Conservation (phyloP, 2,329 filamentous ascomycete genomes). For the Xylariaceae sp. region DNA sequence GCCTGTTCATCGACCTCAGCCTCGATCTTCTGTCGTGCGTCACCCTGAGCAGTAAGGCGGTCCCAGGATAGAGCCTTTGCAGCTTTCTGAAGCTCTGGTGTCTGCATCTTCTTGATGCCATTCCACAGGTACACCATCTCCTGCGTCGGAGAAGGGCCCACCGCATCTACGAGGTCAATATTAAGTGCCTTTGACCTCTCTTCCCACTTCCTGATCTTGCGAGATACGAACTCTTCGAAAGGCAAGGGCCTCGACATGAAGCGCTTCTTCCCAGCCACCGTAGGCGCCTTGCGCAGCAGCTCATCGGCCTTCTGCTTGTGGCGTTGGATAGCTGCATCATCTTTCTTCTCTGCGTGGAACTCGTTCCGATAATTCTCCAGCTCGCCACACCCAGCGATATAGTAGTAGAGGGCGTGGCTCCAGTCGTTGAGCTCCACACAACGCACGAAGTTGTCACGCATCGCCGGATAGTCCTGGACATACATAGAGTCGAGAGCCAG, state of each 20-base stretch:
- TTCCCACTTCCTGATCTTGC: slow-evolving; percentile 88
- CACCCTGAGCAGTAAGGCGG: slow-evolving; percentile 49
- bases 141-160: slow-evolving; percentile 74
- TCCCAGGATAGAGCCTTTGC: slow-evolving; percentile 60
- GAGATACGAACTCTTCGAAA: slow-evolving; percentile 78
- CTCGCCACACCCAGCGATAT: slow-evolving; percentile 74
- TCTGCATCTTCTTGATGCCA: slow-evolving; percentile 75
- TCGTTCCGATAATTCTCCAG: slow-evolving; percentile 74
- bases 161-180: slow-evolving; percentile 70
- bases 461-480: slow-evolving; percentile 69
- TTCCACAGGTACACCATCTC: slow-evolving; percentile 97
- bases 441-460: slow-evolving; percentile 68
- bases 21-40: slow-evolving; percentile 40
- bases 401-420: slow-evolving; percentile 87
- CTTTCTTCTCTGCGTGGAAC: slow-evolving; percentile 32
- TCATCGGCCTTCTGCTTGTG: slow-evolving; percentile 64
- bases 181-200: slow-evolving; percentile 63
- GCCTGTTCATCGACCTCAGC: slow-evolving; percentile 57
- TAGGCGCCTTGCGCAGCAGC: slow-evolving; percentile 66
- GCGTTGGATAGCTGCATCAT: slow-evolving; percentile 42
- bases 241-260: slow-evolving; percentile 89
- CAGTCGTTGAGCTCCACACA: slow-evolving; percentile 83
- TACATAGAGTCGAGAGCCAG: slow-evolving; percentile 75
- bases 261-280: slow-evolving; percentile 75
- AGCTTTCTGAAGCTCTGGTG: slow-evolving; percentile 59